These are phyloP conservation scores for Cryphonectria naterciae DNA, from an alignment of 2,329 filamentous ascomycete genomes.

Conservation along the genomic window DNA sequence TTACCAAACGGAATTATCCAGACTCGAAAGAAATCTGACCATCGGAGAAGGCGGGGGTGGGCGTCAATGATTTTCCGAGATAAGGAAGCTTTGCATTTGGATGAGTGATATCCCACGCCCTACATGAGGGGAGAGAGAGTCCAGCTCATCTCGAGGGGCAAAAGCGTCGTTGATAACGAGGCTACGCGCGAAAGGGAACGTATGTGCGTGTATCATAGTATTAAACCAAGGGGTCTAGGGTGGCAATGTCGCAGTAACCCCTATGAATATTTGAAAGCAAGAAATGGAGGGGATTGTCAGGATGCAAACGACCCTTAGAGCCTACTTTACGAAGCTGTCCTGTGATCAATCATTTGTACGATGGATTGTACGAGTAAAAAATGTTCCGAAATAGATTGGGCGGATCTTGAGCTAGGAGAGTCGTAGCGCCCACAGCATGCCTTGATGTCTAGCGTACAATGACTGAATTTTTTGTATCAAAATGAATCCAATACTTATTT, in stretches of 20 bases:
- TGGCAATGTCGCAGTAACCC: constrained; percentile 18
- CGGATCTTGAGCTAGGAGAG: background rate
- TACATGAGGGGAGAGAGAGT: background rate
- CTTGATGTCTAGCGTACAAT: background rate
- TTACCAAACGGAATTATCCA: background rate
- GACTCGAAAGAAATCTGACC: background rate
- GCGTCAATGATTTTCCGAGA: background rate
- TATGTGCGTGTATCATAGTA: constrained; percentile 21
- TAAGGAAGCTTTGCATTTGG: background rate
- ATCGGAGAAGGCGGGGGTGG: background rate
- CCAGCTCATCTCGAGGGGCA: background rate
- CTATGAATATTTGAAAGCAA: constrained; percentile 26
- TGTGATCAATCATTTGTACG: constrained; percentile 22
- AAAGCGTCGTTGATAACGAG: background rate
- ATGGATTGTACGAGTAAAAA: background rate
- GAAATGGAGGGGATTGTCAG: constrained; percentile 12
- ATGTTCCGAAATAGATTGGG: background rate
- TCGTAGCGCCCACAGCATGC: background rate
- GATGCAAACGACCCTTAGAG: constrained; percentile 26
- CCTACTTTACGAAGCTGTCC: constrained; percentile 5
- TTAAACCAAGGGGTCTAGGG: constrained; percentile 9
- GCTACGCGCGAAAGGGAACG: background rate
- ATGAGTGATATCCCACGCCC: background rate
- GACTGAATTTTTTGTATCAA: background rate
- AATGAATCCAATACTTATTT: background rate